Base-by-base conservation (phyloP, 2,329 filamentous ascomycete genomes). In the Cercospora zeae-maydis region DNA sequence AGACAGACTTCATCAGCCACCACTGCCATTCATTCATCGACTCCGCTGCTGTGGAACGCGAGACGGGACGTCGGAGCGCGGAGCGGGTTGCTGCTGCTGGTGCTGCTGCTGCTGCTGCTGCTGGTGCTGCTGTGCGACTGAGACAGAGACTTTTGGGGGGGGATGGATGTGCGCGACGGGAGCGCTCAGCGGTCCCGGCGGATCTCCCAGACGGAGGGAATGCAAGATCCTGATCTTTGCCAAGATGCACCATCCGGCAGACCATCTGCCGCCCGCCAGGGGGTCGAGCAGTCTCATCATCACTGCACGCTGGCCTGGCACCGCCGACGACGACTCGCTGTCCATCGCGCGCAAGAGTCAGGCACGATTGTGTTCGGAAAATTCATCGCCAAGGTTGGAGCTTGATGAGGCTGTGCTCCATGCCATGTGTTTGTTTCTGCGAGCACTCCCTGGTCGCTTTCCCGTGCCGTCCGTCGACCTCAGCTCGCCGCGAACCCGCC, bases 371-470 rank as follows among this genome's bases (percentile, higher is more conserved):
- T 30, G 19, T 51, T 51, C 45, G 45, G 45, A 16, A 21, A 51
- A 51, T 51, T 51, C 21, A 14, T 30, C 37, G 54, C 47, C 49
- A 61, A 52, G 42, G 49, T 55, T 47, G 36, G 47, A 39, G 45
- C 30, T 39, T n/a, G 42, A 30, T 9, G 47, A 59, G 36, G 24
- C 30, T 52, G 21, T 45, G 14, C 47, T 27, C 49, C 11, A 14
- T 33, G 10, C 30, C 24, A 10, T 30, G 55, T 49, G 59, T 60
- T 56, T 60, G 61, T 59, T 39, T 52, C 56, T 57, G 61, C 61
- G 57, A 49, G 61, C 45, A 30, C 39, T n/a, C 30, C 61, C 61
- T 34, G 30, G 55, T 37, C 36, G n/a, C n/a, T n/a, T n/a, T n/a
- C n/a, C 39, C 21, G 14, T 52, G 21, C 14, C 24, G 31, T 24